Percentiles rank a stretch among this genome's conserved stretches.
phyloP scores from a whole-genome alignment of 352 stramenopile species.

The Globisporangium irregulare region DNA sequence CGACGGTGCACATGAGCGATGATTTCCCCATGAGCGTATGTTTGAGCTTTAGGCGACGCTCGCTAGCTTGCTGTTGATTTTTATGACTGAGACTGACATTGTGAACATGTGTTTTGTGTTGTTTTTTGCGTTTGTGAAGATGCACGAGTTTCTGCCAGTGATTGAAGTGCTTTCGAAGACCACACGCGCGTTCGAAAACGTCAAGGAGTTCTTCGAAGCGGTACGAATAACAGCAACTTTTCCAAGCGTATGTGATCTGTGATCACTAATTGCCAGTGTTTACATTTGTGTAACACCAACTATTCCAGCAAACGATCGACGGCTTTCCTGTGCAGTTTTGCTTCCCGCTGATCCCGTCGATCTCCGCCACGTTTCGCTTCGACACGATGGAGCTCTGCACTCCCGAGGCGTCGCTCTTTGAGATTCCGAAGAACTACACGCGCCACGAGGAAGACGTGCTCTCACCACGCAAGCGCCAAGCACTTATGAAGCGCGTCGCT shows the following conservation, averaged over 20 bases:
- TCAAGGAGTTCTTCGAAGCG: constrained; percentile 56
- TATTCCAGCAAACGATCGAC: constrained; percentile 33
- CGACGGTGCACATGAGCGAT: constrained; percentile 56
- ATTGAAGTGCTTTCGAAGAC: constrained; percentile 71
- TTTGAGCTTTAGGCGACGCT: neutral
- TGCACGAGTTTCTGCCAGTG: constrained; percentile 56
- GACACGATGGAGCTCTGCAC: constrained; percentile 40
- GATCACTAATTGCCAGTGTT: neutral
- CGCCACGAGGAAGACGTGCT: constrained; percentile 40
- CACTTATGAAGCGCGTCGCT: constrained; percentile 56
- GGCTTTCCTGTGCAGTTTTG: constrained; percentile 74
- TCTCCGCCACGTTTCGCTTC: constrained; percentile 63
- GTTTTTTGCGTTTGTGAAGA: constrained; percentile 20
- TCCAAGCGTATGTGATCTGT: neutral
- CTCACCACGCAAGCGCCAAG: constrained; percentile 52
- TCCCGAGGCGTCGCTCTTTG: constrained; percentile 30
- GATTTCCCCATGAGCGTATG: constrained; percentile 55
- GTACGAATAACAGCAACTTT: constrained; percentile 22
- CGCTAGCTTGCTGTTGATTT: neutral
- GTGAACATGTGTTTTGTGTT: neutral
- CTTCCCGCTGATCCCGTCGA: constrained; percentile 59
- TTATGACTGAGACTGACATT: neutral
- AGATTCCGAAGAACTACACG: constrained; percentile 32
- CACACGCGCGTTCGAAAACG: constrained; percentile 56
- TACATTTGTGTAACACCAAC: neutral